Percentiles rank a stretch among this genome's conserved stretches.
Evolutionary conservation across 2,329 filamentous ascomycete genomes (phyloP).

Genomic region (Cladorrhinum sp.): DNA sequence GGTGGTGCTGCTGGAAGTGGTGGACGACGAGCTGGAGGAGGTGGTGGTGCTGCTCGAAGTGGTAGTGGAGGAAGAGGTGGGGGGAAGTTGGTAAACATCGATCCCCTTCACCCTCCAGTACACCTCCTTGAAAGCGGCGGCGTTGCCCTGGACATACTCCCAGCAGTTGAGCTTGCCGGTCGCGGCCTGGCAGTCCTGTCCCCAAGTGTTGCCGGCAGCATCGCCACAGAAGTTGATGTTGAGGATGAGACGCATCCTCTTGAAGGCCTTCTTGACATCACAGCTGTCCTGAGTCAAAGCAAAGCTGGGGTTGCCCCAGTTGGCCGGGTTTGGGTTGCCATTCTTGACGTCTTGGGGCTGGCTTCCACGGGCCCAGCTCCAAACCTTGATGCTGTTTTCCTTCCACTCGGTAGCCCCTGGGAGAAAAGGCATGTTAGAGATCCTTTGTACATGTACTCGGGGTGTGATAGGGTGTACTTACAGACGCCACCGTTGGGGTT

Average conservation of each 20-base stretch:
- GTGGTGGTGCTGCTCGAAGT: constrained; percentile 11
- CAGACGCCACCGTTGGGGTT: constrained; percentile 40
- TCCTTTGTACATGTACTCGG: neutral
- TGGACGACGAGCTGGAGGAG: constrained; percentile 15
- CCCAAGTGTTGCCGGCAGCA: constrained; percentile 52
- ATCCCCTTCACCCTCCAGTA: constrained; percentile 45
- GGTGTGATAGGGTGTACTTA: constrained; percentile 30
- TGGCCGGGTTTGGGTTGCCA: constrained; percentile 55
- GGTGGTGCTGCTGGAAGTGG: constrained; percentile 16
- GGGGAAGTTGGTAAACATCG: constrained; percentile 32
- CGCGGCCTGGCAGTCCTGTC: constrained; percentile 26
- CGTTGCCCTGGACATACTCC: constrained; percentile 38
- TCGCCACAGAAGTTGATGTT: constrained; percentile 74
- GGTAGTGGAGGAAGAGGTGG: constrained; percentile 18
- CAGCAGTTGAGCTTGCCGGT: constrained; percentile 33
- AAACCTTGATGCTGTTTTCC: constrained; percentile 40
- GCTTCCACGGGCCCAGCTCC: constrained; percentile 35
- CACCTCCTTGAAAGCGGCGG: constrained; percentile 36
- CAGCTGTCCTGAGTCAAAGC: constrained; percentile 58
- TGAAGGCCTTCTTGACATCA: constrained; percentile 61
- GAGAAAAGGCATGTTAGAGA: constrained; percentile 1
- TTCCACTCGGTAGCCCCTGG: constrained; percentile 43
- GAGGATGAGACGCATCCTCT: constrained; percentile 67
- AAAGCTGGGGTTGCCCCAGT: constrained; percentile 64
- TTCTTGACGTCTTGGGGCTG: constrained; percentile 36